phyloP scores from a whole-genome alignment of 768 basidiomycete species.

The Candolleomyces eurysporus region DNA sequence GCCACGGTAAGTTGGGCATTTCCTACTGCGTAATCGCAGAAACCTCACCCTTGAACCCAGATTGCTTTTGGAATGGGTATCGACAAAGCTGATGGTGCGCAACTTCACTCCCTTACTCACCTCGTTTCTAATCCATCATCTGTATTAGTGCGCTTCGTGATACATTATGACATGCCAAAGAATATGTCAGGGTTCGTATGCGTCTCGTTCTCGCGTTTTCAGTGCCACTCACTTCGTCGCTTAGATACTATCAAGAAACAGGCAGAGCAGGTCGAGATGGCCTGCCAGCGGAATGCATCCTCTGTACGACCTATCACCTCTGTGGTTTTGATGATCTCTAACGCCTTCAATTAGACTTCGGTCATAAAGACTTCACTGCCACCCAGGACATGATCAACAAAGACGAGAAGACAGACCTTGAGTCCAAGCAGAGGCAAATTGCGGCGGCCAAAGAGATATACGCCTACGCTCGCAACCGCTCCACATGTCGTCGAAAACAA shows the following conservation, averaged over 20 bases:
- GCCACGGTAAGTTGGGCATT: slow-evolving; percentile 66
- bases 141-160: slow-evolving; percentile 79
- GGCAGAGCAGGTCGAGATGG: slow-evolving; percentile 96
- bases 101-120: neutral
- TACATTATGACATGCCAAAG: slow-evolving; percentile 81
- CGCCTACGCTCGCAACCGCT: slow-evolving; percentile 76
- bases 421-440: slow-evolving; percentile 66
- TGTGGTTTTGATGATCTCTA: neutral
- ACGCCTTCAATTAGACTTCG: slow-evolving; percentile 53
- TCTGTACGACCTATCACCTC: slow-evolving; percentile 55
- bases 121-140: neutral
- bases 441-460: slow-evolving; percentile 66
- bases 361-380: slow-evolving; percentile 53
- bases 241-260: slow-evolving; percentile 91
- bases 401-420: slow-evolving; percentile 42
- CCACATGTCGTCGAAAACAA: slow-evolving; percentile 84
- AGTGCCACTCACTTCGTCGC: slow-evolving; percentile 7
- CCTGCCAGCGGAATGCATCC: slow-evolving; percentile 74
- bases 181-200: slow-evolving; percentile 73
- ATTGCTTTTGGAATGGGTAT: slow-evolving; percentile 98
- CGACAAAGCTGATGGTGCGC: slow-evolving; percentile 74
- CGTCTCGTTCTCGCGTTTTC: neutral
- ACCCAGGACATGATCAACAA: slow-evolving; percentile 63
- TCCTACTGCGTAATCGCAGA: neutral
- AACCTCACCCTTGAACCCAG: slow-evolving; percentile 33